Evolutionary conservation across 768 basidiomycete species (phyloP), one percentile per base, ranked within the genome.

Genomic region (Leccinum disarticulatum): DNA sequence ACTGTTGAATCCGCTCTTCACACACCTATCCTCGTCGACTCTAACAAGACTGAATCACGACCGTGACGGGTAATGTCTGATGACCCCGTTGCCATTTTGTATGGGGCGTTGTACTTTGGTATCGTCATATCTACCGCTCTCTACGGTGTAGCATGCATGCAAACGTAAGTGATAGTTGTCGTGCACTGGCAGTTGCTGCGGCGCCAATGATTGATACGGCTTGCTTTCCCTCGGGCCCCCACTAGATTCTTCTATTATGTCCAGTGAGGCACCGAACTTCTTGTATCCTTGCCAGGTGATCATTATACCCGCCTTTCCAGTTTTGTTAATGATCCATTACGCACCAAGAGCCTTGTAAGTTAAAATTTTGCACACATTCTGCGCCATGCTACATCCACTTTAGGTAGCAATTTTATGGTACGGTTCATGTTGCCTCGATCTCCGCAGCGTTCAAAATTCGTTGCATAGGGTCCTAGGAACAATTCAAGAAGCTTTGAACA

Each of bases 351-450:
- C 36, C 9, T 54, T 17, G 53, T 54, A 17, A 38, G 53, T 41
- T 2, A 8, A 38, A 4, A 22, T n/a, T 41, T 15, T 2, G 22
- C 14, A n/a, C 14, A 28, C n/a, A 22, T 11, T 10, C 19, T 36
- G 25, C 15, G 8, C 4, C 19, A 9, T 15, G 36, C 36, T 41
- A 25, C 15, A 38, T 8, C 14, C n/a, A 14, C 4, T 19, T 54
- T 25, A 54, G 53, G 53, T 54, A n/a, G 53, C 25, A 28, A 19
- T 17, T 41, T 25, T 54, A 54, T 41, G 35, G 53, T 54, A 38
- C 27, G 25, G 22, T 15, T 3, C 10, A 54, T 51, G 30, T 33
- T 51, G 4, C 17, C 11, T 41, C 15, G 6, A 9, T 28, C 25
- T 22, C 36, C 36, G 22, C 22, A 19, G 14, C 25, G 2, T 17